These are phyloP conservation scores for Amylostereum areolatum DNA, from an alignment of 1,284 basidiomycete genomes.

Conservation along the genomic window DNA sequence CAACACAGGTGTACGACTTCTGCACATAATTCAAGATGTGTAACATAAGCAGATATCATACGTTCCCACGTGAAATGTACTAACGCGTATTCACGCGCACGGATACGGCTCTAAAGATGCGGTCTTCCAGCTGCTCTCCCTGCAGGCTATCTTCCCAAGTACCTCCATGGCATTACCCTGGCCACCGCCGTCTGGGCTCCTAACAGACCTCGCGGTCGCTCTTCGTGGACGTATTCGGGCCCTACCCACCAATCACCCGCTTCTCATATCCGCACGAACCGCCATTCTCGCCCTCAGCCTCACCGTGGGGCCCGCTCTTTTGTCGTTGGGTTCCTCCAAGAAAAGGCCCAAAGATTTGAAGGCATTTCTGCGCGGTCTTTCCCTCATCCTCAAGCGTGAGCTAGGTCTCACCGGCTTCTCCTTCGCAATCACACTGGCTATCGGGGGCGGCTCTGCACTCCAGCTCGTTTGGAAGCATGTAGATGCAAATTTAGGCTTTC, in stretches of 20 bases:
- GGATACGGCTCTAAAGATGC: too few species aligned
- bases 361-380: conserved; percentile 1
- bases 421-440: conserved; percentile 54
- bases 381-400: conserved; percentile 42
- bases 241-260: conserved; percentile 38
- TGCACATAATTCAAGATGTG: too few species aligned
- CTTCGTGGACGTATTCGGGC: not conserved
- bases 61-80: too few species aligned
- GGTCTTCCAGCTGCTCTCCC: too few species aligned
- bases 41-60: too few species aligned
- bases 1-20: too few species aligned
- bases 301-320: conserved; percentile 56
- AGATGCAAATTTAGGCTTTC: conserved; percentile 15
- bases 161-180: too few species aligned
- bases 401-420: conserved; percentile 59
- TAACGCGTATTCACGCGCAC: too few species aligned
- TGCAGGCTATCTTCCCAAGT: too few species aligned
- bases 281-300: conserved; percentile 62
- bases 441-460: conserved; percentile 56
- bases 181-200: too few species aligned
- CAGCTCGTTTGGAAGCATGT: conserved; percentile 37
- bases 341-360: conserved; percentile 17
- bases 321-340: conserved; percentile 41
- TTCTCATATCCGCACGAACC: conserved; percentile 57
- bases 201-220: too few species aligned